A percentile compares a stretch with the other conserved stretches of the same genome.
These are phyloP conservation scores for Aureobasidium sp. DNA, from an alignment of 2,329 filamentous ascomycete genomes.

Conservation along the genomic window DNA sequence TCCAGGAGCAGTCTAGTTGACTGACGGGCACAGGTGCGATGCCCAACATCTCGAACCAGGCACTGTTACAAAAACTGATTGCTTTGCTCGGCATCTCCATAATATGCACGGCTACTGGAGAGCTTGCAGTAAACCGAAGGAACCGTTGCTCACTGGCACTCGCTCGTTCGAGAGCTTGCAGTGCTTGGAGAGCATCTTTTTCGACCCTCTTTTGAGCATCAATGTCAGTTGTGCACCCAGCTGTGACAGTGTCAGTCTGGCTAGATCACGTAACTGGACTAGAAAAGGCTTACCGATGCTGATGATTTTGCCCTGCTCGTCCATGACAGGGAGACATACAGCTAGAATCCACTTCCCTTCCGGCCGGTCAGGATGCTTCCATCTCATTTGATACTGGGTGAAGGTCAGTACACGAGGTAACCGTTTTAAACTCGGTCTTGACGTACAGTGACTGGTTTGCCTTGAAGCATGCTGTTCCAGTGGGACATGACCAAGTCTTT, in stretches of 20 bases:
- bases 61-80: background rate
- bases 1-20: slow-evolving; percentile 37
- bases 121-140: slow-evolving; percentile 22
- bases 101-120: slow-evolving; percentile 25
- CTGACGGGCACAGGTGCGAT: slow-evolving; percentile 25
- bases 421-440: background rate
- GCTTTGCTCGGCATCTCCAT: slow-evolving; percentile 14
- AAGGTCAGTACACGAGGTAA: background rate
- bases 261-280: background rate
- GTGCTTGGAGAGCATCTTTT: slow-evolving; percentile 31
- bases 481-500: slow-evolving; percentile 4
- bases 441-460: slow-evolving; percentile 3
- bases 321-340: slow-evolving; percentile 17
- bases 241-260: background rate
- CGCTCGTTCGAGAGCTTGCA: slow-evolving; percentile 29
- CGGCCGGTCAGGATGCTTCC: background rate
- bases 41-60: slow-evolving; percentile 1
- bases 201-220: slow-evolving; percentile 19
- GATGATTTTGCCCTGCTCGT: slow-evolving; percentile 16
- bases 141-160: slow-evolving; percentile 30
- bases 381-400: slow-evolving; percentile 6
- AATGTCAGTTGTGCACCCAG: slow-evolving; percentile 21
- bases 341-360: slow-evolving; percentile 18
- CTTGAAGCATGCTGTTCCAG: background rate
- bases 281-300: slow-evolving; percentile 2